phyloP scores from a whole-genome alignment of 1,139 yeast species.

The Nakaseomyces nivariensis region DNA sequence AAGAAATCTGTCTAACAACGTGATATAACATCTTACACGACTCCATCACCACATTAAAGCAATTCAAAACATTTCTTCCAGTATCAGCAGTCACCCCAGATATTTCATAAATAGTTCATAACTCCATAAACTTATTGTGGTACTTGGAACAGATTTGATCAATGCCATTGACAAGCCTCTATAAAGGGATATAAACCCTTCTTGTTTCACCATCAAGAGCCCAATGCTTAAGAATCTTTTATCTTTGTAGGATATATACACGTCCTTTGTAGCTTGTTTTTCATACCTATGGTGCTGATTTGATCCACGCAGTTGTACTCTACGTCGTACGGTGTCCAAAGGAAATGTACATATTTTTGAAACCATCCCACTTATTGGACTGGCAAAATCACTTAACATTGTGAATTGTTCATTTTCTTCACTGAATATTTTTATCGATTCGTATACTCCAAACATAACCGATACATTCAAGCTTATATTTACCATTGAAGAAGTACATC shows the following conservation, averaged over 20 bases:
- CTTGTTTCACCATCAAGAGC: slow-evolving; percentile 36
- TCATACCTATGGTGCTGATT: slow-evolving; percentile 20
- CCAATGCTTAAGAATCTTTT: slow-evolving; percentile 28
- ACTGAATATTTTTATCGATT: slow-evolving; percentile 25
- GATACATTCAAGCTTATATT: slow-evolving; percentile 63
- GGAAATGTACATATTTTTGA: slow-evolving; percentile 78
- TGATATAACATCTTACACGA: no score
- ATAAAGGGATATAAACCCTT: slow-evolving; percentile 62
- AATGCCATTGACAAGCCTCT: slow-evolving; percentile 63
- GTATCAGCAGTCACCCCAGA: neutral
- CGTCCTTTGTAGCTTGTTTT: slow-evolving; percentile 15
- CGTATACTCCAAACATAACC: slow-evolving; percentile 59
- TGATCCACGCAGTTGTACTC: slow-evolving; percentile 58
- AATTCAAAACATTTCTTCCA: neutral
- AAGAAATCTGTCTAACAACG: no score
- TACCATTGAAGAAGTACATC: slow-evolving; percentile 51
- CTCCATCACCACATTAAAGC: neutral
- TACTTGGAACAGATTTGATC: slow-evolving; percentile 72
- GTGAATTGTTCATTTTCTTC: slow-evolving; percentile 5
- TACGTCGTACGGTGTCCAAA: slow-evolving; percentile 68
- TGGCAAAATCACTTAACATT: slow-evolving; percentile 55
- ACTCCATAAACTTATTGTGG: slow-evolving; percentile 65
- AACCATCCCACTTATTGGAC: slow-evolving; percentile 65
- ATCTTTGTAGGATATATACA: slow-evolving; percentile 14
- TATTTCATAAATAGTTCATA: slow-evolving; percentile 41